Evolutionary conservation across 306 rosid species (phyloP).

Genomic region (Comarum palustre): DNA sequence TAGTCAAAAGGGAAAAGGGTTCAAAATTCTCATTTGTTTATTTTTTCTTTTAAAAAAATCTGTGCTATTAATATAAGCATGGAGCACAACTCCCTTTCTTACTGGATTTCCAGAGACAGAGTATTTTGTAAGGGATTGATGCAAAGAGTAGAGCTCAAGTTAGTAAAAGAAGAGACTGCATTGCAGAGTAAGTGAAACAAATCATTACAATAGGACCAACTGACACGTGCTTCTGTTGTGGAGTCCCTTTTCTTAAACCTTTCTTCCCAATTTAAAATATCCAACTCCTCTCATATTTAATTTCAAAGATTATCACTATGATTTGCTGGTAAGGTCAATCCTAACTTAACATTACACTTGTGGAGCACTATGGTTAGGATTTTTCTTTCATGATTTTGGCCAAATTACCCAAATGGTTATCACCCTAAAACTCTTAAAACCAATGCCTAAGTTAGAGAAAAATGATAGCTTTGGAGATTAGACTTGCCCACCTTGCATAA

Average conservation of each 20-base stretch:
- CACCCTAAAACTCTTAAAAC: background rate
- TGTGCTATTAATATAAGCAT: background rate
- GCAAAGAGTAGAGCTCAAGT: conserved; percentile 64
- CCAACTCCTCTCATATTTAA: background rate
- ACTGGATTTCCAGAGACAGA: conserved; percentile 37
- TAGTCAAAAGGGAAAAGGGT: conserved; percentile 30
- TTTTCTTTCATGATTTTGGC: conserved; percentile 5
- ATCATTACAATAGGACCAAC: conserved; percentile 62
- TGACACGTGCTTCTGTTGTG: conserved; percentile 50
- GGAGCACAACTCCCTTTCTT: conserved; percentile 20
- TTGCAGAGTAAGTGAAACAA: conserved; percentile 28
- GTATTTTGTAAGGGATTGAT: conserved; percentile 72
- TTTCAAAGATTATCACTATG: background rate
- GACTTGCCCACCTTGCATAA: background rate
- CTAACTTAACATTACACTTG: background rate
- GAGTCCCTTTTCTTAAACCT: conserved; percentile 59
- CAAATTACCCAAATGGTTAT: conserved; percentile 4
- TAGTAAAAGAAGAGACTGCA: conserved; percentile 23
- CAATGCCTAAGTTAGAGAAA: background rate
- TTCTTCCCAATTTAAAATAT: conserved; percentile 21
- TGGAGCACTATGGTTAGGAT: background rate
- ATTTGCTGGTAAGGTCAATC: background rate
- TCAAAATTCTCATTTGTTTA: background rate
- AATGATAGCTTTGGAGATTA: background rate
- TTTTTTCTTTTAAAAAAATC: background rate